Conservation (phyloP, 2,329 filamentous ascomycete species). For the Fusarium protoensiforme region DNA sequence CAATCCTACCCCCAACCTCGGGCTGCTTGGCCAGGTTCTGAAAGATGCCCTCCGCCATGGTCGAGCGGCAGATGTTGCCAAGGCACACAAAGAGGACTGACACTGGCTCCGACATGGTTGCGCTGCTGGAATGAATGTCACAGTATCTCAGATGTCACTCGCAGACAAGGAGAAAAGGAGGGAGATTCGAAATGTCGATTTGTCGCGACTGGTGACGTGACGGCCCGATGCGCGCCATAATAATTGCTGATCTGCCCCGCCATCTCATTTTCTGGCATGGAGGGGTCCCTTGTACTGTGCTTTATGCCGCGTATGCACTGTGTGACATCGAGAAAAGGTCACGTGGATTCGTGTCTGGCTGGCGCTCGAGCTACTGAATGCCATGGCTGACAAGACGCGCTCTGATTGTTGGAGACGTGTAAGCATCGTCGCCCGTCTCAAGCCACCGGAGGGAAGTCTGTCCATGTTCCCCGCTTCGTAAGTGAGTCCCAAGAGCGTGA, state of each 20-base stretch:
- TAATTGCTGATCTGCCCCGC: slow-evolving; percentile 39
- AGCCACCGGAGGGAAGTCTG: slow-evolving; percentile 37
- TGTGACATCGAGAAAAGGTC: not conserved
- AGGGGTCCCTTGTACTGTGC: slow-evolving; percentile 31
- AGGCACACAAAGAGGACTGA: slow-evolving; percentile 95
- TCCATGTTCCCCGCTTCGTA: slow-evolving; percentile 12
- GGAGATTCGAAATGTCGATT: slow-evolving; percentile 30
- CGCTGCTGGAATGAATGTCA: not conserved
- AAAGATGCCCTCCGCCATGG: slow-evolving; percentile 98
- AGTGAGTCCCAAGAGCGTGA: not conserved
- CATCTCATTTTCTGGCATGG: slow-evolving; percentile 38
- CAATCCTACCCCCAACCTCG: slow-evolving; percentile 69
- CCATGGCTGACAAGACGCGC: slow-evolving; percentile 30
- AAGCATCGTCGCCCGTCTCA: slow-evolving; percentile 23
- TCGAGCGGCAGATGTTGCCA: slow-evolving; percentile 93
- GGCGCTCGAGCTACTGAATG: slow-evolving; percentile 10
- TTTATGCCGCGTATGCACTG: slow-evolving; percentile 5
- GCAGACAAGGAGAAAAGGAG: slow-evolving; percentile 11
- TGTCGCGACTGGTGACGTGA: slow-evolving; percentile 41
- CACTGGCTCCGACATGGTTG: slow-evolving; percentile 56
- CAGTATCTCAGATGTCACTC: not conserved
- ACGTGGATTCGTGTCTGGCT: slow-evolving; percentile 37
- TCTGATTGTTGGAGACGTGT: slow-evolving; percentile 32
- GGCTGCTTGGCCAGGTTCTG: slow-evolving; percentile 73
- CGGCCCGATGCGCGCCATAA: slow-evolving; percentile 35